Base-by-base conservation (phyloP, 257 asterid genomes). In the Solanum ahanhuiri region DNA sequence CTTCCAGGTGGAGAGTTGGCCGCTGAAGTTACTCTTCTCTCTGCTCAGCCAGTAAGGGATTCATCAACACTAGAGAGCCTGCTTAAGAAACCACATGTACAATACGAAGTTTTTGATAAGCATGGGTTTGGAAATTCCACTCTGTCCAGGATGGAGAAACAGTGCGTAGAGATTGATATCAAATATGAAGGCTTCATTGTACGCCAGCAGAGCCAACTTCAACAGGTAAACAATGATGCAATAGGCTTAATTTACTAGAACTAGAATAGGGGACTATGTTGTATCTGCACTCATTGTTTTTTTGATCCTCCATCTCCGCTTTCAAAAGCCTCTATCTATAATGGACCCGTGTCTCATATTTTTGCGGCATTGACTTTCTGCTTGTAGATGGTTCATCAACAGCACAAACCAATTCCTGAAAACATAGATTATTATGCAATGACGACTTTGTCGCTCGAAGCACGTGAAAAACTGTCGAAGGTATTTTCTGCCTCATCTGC, bases 391-490 rank as follows among this genome's bases (percentile, higher is more conserved):
- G 95, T 86, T 89, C 97, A 94, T 87, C 92, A 92, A 87, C 98
- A 96, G 87, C 98, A 94, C 92, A 95, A 86, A 89, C 92, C 89
- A 75, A 96, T 96, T 64, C 95, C 98, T 0, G 96, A 90, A 30
- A 93, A 92, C 88, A 91, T 96, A 34, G 99, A 96, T 90, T 96
- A 95, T 89, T 87, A 85, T 87, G 91, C 98, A 20, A 93, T 96
- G 95, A 87, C 89, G 28, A 95, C 98, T 57, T 88, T 96, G 91
- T 96, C 98, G 2, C 95, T 92, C 75, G 98, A 96, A 92, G 93
- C 98, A 66, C 98, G 99, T 48, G 99, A 96, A 91, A 96, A 96
- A 89, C 93, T 96, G 87, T 92, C 99, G 2, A 95, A 96, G 98
- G 99, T 96, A 92, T 85, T 33, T 83, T 70, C 30, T 85, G 64